Evolutionary conservation across 306 rosid species (phyloP).

Genomic region (Cicer bijugum): DNA sequence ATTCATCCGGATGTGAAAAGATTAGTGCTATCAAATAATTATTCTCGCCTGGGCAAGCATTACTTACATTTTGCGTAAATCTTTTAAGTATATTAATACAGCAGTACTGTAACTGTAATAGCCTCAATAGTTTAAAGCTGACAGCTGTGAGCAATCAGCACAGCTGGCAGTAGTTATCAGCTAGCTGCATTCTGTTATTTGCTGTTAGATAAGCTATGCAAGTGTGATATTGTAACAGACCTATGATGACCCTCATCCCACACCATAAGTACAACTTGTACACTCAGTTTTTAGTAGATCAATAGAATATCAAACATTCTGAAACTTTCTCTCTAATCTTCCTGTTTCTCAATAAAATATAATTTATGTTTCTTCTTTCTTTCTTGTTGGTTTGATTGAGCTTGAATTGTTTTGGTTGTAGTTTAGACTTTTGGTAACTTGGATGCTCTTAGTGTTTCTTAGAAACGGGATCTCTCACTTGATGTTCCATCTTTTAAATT

Average conservation of each 20-base stretch:
- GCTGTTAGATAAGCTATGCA: conserved; percentile 12
- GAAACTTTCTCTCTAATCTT: neutral
- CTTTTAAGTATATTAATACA: neutral
- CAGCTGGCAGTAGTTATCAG: conserved; percentile 1
- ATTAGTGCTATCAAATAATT: conserved; percentile 7
- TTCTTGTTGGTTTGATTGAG: conserved; percentile 27
- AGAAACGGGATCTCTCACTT: conserved; percentile 14
- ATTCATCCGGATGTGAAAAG: neutral
- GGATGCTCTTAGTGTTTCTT: conserved; percentile 17
- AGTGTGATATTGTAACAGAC: neutral
- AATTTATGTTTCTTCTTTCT: conserved; percentile 24
- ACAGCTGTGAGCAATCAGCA: neutral
- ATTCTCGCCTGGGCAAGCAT: neutral
- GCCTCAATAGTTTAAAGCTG: neutral
- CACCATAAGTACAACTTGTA: neutral
- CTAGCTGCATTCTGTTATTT: conserved; percentile 7
- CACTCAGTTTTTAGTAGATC: conserved; percentile 13
- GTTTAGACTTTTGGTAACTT: conserved; percentile 11
- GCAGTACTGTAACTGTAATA: conserved; percentile 12
- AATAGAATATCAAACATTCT: neutral
- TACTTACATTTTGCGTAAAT: conserved; percentile 15
- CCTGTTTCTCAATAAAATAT: conserved; percentile 10
- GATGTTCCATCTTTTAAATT: conserved; percentile 13
- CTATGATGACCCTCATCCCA: neutral
- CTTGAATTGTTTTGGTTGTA: neutral